These are phyloP conservation scores for Alternaria dauci DNA, from an alignment of 2,329 filamentous ascomycete species.

Conservation along the genomic window DNA sequence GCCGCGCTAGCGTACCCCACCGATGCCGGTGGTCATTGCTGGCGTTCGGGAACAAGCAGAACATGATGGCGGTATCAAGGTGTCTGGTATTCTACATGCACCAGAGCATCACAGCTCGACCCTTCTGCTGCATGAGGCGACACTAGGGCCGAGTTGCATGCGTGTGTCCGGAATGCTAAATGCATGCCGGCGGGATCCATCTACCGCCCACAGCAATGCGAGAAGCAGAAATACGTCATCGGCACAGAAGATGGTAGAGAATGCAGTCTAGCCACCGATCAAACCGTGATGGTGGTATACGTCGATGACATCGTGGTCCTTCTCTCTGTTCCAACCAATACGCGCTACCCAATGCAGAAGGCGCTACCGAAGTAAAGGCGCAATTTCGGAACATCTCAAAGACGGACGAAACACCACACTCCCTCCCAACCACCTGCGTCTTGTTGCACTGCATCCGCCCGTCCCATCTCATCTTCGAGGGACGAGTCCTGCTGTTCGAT, in stretches of 20 bases:
- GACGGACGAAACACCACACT: background rate
- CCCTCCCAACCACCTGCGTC: background rate
- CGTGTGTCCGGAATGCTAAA: background rate
- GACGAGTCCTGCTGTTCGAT: background rate
- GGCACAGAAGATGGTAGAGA: background rate
- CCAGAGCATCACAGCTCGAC: background rate
- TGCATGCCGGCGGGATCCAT: background rate
- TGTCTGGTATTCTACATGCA: background rate
- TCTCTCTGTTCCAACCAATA: background rate
- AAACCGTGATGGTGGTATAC: background rate
- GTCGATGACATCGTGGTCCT: background rate
- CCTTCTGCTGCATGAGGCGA: background rate
- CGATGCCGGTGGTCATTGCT: background rate
- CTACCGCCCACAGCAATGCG: background rate
- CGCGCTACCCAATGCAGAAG: background rate
- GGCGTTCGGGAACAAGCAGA: background rate
- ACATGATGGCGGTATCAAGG: background rate
- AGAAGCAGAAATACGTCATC: slow-evolving; percentile 1
- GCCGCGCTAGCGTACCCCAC: slow-evolving; percentile 13
- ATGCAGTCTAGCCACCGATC: background rate
- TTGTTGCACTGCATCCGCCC: background rate
- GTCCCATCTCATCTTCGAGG: background rate
- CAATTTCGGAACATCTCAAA: background rate
- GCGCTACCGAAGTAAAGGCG: background rate
- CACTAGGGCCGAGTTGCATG: background rate